phyloP scores from a whole-genome alignment of 2,329 filamentous ascomycete genomes.

The Alternaria alternata region DNA sequence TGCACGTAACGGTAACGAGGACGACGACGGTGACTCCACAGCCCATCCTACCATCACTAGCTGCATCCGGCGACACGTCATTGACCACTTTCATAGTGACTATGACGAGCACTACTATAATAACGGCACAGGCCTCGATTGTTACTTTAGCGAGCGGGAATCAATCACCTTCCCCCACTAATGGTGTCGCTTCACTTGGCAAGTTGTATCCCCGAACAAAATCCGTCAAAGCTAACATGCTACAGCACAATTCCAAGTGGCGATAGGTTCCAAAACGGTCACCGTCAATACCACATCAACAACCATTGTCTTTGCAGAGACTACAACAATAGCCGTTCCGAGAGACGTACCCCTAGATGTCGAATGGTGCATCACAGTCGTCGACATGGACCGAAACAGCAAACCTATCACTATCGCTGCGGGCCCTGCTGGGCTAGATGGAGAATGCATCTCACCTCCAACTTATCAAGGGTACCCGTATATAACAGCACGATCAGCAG shows the following conservation, averaged over 20 bases:
- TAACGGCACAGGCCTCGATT: neutral
- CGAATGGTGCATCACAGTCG: conserved; percentile 25
- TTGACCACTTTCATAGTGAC: conserved; percentile 1
- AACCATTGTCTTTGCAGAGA: neutral
- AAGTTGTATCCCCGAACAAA: neutral
- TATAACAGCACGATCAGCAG: neutral
- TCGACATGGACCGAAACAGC: conserved; percentile 19
- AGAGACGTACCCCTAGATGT: neutral
- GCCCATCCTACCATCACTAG: conserved; percentile 1
- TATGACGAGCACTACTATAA: neutral
- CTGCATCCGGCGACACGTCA: neutral
- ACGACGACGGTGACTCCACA: conserved; percentile 3
- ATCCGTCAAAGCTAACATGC: neutral
- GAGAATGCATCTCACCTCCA: conserved; percentile 18
- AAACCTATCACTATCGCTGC: conserved; percentile 14
- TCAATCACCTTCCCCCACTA: neutral
- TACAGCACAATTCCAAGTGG: neutral
- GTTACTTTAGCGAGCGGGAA: neutral
- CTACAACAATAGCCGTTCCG: neutral
- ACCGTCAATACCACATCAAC: neutral
- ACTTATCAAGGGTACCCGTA: conserved; percentile 20
- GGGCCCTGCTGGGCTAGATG: conserved; percentile 15
- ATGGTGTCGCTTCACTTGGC: neutral
- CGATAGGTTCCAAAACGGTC: neutral
- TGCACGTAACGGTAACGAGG: conserved; percentile 5